These are phyloP conservation scores for Radiomyces spectabilis DNA, from an alignment of 192 early-diverging fungal species.

Conservation along the genomic window DNA sequence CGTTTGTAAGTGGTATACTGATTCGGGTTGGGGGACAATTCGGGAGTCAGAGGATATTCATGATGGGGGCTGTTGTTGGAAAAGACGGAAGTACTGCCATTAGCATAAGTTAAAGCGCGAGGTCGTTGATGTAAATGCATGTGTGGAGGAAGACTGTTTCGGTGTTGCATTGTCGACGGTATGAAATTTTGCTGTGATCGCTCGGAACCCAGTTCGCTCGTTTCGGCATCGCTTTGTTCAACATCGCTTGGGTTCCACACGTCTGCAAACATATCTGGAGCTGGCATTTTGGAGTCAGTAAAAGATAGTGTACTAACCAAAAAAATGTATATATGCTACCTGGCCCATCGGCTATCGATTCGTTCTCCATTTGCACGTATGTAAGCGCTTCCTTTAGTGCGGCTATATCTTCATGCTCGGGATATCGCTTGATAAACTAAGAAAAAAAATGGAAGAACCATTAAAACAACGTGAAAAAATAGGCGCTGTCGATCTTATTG, in stretches of 20 bases:
- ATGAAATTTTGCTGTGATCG: no score
- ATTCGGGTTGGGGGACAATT: slow-evolving; percentile 1
- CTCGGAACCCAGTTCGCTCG: not conserved
- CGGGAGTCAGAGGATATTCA: slow-evolving; percentile 1
- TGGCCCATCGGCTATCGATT: not conserved
- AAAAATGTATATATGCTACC: not conserved
- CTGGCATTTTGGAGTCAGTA: no score
- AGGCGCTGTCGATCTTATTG: no score
- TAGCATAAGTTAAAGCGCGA: not conserved
- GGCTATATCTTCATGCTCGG: not conserved
- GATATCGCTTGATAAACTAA: slow-evolving; percentile 1
- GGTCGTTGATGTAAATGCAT: not conserved
- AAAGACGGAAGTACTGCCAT: not conserved
- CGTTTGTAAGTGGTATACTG: not conserved
- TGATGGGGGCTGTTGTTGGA: not conserved
- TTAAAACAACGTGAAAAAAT: not conserved
- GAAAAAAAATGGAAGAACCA: not conserved
- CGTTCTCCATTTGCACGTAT: not conserved
- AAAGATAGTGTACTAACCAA: no score
- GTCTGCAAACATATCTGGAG: no score
- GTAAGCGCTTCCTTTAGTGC: not conserved
- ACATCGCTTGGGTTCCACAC: not conserved
- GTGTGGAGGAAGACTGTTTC: no score
- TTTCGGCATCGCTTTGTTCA: not conserved
- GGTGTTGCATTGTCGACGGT: no score